Evolutionary conservation across 768 basidiomycete genomes (phyloP).

Genomic region (Rhodocollybia butyracea): DNA sequence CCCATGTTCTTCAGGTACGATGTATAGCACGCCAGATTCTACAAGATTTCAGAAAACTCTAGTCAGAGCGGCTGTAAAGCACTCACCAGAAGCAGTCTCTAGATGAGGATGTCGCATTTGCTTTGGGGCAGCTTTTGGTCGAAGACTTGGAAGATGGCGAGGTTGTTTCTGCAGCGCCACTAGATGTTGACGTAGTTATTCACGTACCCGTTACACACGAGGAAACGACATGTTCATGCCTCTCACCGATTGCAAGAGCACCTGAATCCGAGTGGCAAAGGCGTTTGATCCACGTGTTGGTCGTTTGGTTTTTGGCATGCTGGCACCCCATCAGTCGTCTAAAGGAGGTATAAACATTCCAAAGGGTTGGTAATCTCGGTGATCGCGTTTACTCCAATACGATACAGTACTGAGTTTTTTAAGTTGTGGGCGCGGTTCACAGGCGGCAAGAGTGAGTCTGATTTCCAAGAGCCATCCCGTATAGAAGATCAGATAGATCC

Average conservation of each 20-base stretch:
- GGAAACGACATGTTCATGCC: constrained; percentile 4
- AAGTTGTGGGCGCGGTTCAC: too few species aligned
- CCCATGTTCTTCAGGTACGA: constrained; percentile 36
- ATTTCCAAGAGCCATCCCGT: too few species aligned
- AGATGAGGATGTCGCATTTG: not conserved
- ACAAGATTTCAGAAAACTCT: not conserved
- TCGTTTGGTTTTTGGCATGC: too few species aligned
- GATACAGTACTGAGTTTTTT: too few species aligned
- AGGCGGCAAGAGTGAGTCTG: too few species aligned
- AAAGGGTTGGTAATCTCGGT: too few species aligned
- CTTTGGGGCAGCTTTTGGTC: not conserved
- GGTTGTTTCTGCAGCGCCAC: not conserved
- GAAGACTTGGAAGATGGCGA: not conserved
- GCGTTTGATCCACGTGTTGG: not conserved
- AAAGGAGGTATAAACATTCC: too few species aligned
- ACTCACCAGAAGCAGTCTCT: not conserved
- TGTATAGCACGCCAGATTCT: constrained; percentile 37
- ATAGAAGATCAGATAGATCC: too few species aligned
- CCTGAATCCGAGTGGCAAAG: not conserved
- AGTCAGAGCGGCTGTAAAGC: not conserved
- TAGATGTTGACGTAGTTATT: not conserved
- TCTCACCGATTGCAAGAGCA: too few species aligned
- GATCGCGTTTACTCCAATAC: too few species aligned
- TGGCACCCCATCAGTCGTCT: too few species aligned
- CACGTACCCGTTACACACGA: not conserved